A percentile compares a stretch with the other conserved stretches of the same genome.
These are phyloP conservation scores for Didymellaceae sp. DNA, from an alignment of 2,329 filamentous ascomycete species.

Conservation along the genomic window DNA sequence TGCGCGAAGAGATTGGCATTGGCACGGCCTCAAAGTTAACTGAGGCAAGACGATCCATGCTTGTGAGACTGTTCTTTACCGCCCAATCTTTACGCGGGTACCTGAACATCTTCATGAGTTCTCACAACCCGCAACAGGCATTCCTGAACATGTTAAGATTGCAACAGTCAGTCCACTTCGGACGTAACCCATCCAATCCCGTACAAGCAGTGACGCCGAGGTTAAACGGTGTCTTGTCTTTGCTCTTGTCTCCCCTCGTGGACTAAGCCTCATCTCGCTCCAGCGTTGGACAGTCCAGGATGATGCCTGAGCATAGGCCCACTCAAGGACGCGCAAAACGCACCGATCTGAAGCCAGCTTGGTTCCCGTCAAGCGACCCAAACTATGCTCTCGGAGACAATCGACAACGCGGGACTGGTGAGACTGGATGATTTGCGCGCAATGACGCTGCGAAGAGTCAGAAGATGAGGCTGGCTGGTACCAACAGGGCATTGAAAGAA, in stretches of 20 bases:
- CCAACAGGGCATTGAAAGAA: slow-evolving; percentile 3
- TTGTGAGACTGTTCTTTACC: slow-evolving; percentile 12
- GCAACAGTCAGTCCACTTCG: not conserved
- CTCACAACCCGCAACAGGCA: slow-evolving; percentile 8
- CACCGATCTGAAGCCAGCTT: slow-evolving; percentile 11
- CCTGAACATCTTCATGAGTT: slow-evolving; percentile 14
- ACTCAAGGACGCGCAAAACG: slow-evolving; percentile 14
- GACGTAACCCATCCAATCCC: slow-evolving; percentile 5
- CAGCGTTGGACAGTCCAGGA: slow-evolving; percentile 19
- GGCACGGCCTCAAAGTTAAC: slow-evolving; percentile 6
- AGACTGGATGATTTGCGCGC: slow-evolving; percentile 11
- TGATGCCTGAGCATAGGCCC: slow-evolving; percentile 8
- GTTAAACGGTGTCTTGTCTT: not conserved
- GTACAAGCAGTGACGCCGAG: slow-evolving; percentile 1
- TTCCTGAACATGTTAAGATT: slow-evolving; percentile 9
- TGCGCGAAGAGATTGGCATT: slow-evolving; percentile 12
- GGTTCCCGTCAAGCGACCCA: slow-evolving; percentile 27
- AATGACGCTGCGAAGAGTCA: slow-evolving; percentile 13
- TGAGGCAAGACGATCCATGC: slow-evolving; percentile 15
- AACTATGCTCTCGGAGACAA: slow-evolving; percentile 7
- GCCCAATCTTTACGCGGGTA: slow-evolving; percentile 15
- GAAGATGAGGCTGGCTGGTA: slow-evolving; percentile 13
- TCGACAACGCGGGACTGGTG: slow-evolving; percentile 6
- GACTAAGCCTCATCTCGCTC: slow-evolving; percentile 17
- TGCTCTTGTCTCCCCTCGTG: slow-evolving; percentile 11